Evolutionary conservation across 257 asterid species (phyloP).

Genomic region (Nicotiana sylvestris): DNA sequence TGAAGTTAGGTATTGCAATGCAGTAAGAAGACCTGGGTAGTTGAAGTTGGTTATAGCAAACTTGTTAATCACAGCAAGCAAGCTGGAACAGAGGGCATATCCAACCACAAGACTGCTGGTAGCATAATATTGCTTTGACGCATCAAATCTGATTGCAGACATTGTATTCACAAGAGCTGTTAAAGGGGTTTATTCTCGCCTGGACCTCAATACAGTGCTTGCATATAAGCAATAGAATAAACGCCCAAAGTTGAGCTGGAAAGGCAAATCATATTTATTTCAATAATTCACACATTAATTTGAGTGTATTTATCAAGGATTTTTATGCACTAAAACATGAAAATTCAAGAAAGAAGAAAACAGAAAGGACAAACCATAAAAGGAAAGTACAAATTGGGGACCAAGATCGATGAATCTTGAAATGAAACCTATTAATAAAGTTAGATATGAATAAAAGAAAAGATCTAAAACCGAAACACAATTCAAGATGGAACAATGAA

Average conservation of each 20-base stretch:
- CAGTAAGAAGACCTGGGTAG: constrained; percentile 90
- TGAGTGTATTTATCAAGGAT: not conserved
- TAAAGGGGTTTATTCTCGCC: not conserved
- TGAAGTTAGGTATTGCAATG: constrained; percentile 85
- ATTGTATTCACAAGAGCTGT: constrained; percentile 18
- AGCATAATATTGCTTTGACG: constrained; percentile 58
- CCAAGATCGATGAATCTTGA: not conserved
- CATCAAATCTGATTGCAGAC: constrained; percentile 46
- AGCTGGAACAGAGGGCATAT: constrained; percentile 92
- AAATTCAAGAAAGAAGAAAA: too few relatives aligned
- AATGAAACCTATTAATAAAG: too few relatives aligned
- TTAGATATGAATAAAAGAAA: not conserved
- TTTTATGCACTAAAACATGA: too few relatives aligned
- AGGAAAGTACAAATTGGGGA: not conserved
- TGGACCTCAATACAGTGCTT: not conserved
- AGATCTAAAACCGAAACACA: not conserved
- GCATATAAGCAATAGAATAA: not conserved
- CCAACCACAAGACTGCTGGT: constrained; percentile 84
- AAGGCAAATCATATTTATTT: not conserved
- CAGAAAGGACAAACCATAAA: not conserved
- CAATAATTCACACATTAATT: not conserved
- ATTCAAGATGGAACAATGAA: not conserved
- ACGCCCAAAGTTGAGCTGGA: not conserved
- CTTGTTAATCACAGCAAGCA: constrained; percentile 88
- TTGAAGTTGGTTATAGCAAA: constrained; percentile 86